These are phyloP conservation scores for Blastomyces gilchristii DNA, from an alignment of 2,329 filamentous ascomycete genomes.

Conservation along the genomic window DNA sequence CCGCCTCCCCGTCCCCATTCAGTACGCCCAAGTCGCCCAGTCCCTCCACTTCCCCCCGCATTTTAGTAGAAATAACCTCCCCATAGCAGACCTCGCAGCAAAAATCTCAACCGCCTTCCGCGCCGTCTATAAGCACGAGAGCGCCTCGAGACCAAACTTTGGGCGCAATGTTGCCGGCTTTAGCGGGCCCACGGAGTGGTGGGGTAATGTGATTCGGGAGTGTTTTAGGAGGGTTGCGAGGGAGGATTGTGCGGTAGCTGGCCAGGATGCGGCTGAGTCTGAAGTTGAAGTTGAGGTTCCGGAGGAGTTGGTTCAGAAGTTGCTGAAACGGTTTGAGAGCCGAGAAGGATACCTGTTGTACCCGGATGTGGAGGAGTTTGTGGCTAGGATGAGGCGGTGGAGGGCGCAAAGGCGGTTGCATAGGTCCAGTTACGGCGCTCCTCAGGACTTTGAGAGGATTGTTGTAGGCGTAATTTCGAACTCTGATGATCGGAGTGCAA, in stretches of 20 bases:
- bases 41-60: constrained; percentile 23
- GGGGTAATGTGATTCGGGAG: constrained; percentile 33
- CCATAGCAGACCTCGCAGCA: constrained; percentile 18
- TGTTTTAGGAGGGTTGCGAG: constrained; percentile 23
- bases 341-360: constrained; percentile 33
- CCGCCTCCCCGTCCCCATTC: constrained; percentile 28
- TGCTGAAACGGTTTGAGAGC: constrained; percentile 34
- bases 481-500: constrained; percentile 36
- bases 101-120: constrained; percentile 15
- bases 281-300: constrained; percentile 22
- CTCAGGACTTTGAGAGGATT: constrained; percentile 25
- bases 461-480: constrained; percentile 38
- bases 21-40: constrained; percentile 33
- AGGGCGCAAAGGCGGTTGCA: constrained; percentile 17
- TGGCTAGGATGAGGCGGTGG: constrained; percentile 23
- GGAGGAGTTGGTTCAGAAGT: constrained; percentile 23
- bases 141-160: constrained; percentile 32
- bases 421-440: constrained; percentile 1
- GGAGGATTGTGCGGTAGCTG: background rate
- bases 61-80: constrained; percentile 18
- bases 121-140: constrained; percentile 29
- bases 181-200: constrained; percentile 35
- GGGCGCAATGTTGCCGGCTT: constrained; percentile 30
- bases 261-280: constrained; percentile 8
- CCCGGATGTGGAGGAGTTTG: constrained; percentile 31